A percentile compares a stretch with the other conserved stretches of the same genome.
Evolutionary conservation across 2,329 filamentous ascomycete genomes (phyloP).

Genomic region (Cryphonectria carpinicola): DNA sequence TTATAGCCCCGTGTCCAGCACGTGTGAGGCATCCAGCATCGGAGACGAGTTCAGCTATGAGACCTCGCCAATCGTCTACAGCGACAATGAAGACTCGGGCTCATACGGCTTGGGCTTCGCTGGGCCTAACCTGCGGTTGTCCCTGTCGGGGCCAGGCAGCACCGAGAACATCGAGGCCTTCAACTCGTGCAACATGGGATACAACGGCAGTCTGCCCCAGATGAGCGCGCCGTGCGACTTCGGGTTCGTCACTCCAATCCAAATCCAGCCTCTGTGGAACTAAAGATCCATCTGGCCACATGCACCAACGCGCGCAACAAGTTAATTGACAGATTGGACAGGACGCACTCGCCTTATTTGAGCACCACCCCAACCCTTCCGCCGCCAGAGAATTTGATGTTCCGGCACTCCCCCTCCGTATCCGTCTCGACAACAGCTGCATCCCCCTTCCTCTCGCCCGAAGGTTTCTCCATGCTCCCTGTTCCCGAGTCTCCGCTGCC

Average conservation of each 20-base stretch:
- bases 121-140: constrained; percentile 51
- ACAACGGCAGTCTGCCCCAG: constrained; percentile 50
- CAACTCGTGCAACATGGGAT: constrained; percentile 35
- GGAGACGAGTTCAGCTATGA: constrained; percentile 45
- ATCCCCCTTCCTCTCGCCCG: constrained; percentile 50
- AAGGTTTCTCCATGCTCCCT: constrained; percentile 49
- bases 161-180: constrained; percentile 29
- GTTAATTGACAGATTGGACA: constrained; percentile 59
- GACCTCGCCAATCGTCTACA: constrained; percentile 60
- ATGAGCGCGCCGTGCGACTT: constrained; percentile 53
- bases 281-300: constrained; percentile 50
- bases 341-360: constrained; percentile 45
- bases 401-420: constrained; percentile 42
- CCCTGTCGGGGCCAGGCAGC: constrained; percentile 42
- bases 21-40: constrained; percentile 43
- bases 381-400: constrained; percentile 47
- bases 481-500: constrained; percentile 49
- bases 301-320: constrained; percentile 42
- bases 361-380: constrained; percentile 51
- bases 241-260: constrained; percentile 67
- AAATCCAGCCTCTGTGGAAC: constrained; percentile 65
- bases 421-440: constrained; percentile 43
- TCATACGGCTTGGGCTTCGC: constrained; percentile 53
- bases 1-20: constrained; percentile 67
- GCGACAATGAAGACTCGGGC: constrained; percentile 62